Percentiles rank a stretch among this genome's conserved stretches.
phyloP scores from a whole-genome alignment of 108 stramenopile species.

The Hondaea fermentalgiana region DNA sequence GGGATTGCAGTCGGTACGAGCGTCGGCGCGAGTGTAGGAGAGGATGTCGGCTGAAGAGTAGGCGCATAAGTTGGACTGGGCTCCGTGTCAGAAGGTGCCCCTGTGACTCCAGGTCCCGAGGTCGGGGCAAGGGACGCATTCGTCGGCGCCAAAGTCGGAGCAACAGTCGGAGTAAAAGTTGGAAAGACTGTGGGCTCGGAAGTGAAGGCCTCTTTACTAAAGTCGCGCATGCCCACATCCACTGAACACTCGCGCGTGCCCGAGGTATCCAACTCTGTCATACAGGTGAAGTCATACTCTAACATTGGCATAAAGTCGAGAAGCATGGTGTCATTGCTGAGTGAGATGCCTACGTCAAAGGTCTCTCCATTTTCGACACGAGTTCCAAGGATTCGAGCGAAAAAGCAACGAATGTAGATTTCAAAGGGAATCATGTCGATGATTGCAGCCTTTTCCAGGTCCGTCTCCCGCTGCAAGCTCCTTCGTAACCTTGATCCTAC shows the following conservation, averaged over 20 bases:
- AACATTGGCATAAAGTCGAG: neutral
- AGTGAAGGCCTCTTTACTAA: neutral
- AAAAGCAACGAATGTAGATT: neutral
- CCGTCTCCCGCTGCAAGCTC: neutral
- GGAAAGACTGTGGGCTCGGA: neutral
- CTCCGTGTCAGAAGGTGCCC: too few relatives aligned
- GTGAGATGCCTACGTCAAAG: neutral
- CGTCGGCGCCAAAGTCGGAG: neutral
- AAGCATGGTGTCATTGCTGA: neutral
- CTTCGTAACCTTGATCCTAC: neutral
- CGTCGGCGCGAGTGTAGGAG: too few relatives aligned
- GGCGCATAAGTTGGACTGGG: too few relatives aligned
- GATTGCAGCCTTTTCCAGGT: neutral
- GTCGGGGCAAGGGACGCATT: too few relatives aligned
- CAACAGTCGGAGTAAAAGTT: too few relatives aligned
- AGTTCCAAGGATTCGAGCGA: neutral
- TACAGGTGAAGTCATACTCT: neutral
- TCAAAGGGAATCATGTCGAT: neutral
- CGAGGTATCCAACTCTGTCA: neutral
- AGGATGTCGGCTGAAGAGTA: too few relatives aligned
- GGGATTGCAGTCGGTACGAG: neutral
- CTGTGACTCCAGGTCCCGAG: too few relatives aligned
- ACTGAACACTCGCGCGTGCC: neutral
- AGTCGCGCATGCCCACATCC: neutral
- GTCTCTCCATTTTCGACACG: neutral